Conservation (phyloP, 305 asterid species). For the Fraxinus floribunda region DNA sequence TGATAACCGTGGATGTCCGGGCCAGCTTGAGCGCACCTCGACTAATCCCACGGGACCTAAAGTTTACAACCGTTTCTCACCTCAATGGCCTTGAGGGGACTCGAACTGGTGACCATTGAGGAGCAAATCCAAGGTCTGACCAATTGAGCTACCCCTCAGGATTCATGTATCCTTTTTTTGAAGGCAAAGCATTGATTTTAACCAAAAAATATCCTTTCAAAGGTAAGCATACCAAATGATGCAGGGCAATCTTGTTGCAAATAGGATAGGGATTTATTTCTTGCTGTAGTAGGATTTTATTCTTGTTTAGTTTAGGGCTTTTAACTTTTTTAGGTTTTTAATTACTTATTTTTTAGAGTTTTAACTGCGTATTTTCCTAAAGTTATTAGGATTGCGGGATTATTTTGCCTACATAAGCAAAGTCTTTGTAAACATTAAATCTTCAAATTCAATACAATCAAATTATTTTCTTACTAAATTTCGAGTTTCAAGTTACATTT, state of each 20-base stretch:
- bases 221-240: neutral
- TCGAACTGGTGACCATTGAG: too few relatives aligned
- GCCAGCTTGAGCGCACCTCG: too few relatives aligned
- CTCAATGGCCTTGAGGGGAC: too few relatives aligned
- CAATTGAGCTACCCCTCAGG: too few relatives aligned
- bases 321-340: neutral
- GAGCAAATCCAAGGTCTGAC: too few relatives aligned
- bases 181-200: neutral
- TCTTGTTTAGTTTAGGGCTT: neutral
- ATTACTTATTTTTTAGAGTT: neutral
- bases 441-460: neutral
- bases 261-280: neutral
- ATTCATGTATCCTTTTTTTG: neutral
- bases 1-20: too few relatives aligned
- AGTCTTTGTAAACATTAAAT: neutral
- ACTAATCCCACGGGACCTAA: too few relatives aligned
- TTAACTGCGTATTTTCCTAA: neutral
- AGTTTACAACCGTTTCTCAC: too few relatives aligned
- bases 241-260: neutral
- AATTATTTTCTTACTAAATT: neutral
- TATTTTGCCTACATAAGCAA: neutral
- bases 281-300: neutral
- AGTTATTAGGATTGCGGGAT: neutral
- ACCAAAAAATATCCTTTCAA: neutral
- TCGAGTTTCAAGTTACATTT: neutral